Base-by-base conservation (phyloP, 176 grass and related monocot genomes). In the Pontederia paniculata region DNA sequence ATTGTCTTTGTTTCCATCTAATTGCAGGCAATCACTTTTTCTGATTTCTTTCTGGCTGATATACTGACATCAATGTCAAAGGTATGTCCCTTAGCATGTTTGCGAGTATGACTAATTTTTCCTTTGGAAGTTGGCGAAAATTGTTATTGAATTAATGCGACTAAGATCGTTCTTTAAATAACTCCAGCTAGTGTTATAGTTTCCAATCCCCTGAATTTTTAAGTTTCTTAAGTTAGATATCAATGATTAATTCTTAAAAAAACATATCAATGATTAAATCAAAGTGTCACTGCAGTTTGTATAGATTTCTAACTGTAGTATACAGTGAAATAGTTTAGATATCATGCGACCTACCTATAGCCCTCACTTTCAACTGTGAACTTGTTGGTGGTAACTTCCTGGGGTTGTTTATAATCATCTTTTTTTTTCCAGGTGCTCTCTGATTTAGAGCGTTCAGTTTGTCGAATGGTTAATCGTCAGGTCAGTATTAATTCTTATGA, bases 1-100 rank as follows among this genome's bases (percentile, higher is more conserved):
- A 61, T 6, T 37, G 28, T 4, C 22, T 42, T 15, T 42, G 14
- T 12, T 54, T 12, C 11, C 4, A 20, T 49, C n/a, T 43, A 10
- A 67, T 43, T 88, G 41, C 67, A 98, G 94, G 83, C 87, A 52
- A 93, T 98, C 68, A 88, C 94, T 62, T 98, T 98, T 70, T 73
- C 94, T 45, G 94, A 98, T 77, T 98, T 98, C 62, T 98, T 98
- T 66, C 66, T 98, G 78, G 94, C 94, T 59, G 94, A 98, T 98
- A 85, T 98, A 70, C 77, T 98, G 80, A 98, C 94, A 70, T 98
- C 94, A 69, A 98, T 93, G 87, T 91, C 87, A 74, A 98, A 98
- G 94, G 94, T 98, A 73, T 42, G 23, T 76, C 57, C 66, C 57
- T 55, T 45, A 44, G 23, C 28, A 62, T 37, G 21, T 61, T 42